These are phyloP conservation scores for Lolium perenne DNA, from an alignment of 176 grass and related monocot species.

Conservation along the genomic window DNA sequence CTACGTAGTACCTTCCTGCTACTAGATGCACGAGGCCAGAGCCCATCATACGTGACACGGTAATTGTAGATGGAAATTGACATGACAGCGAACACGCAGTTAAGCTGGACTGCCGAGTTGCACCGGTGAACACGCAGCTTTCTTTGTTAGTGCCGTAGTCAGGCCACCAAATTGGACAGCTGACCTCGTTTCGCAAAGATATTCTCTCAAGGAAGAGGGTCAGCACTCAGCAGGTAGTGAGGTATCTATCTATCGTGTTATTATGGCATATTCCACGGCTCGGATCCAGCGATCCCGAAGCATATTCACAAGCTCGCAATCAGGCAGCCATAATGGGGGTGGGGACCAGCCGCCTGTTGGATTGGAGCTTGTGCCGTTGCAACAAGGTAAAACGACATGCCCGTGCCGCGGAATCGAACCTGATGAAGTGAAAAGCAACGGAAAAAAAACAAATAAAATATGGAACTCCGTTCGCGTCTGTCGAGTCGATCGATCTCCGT, in stretches of 20 bases:
- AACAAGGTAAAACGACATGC: not conserved
- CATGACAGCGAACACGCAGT: not conserved
- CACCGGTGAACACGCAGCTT: not conserved
- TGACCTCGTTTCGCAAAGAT: not conserved
- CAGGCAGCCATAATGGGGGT: not conserved
- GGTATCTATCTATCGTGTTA: not conserved
- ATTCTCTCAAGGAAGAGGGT: not conserved
- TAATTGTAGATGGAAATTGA: not conserved
- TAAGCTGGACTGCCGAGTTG: not conserved
- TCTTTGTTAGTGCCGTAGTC: not conserved
- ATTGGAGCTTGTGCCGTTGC: not conserved
- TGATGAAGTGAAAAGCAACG: not conserved
- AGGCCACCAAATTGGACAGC: not conserved
- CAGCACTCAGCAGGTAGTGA: not conserved
- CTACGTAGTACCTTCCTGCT: too few species aligned
- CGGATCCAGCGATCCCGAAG: not conserved
- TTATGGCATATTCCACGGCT: not conserved
- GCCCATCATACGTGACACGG: not conserved
- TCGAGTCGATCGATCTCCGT: not conserved
- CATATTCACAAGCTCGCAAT: not conserved
- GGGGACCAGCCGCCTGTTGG: not conserved
- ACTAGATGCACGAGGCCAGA: too few species aligned
- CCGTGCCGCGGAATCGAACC: not conserved
- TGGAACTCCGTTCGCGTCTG: too few species aligned
- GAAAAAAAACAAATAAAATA: not conserved